Conservation (phyloP, 2,329 filamentous ascomycete species). For the Phyllosticta citrichinensis region DNA sequence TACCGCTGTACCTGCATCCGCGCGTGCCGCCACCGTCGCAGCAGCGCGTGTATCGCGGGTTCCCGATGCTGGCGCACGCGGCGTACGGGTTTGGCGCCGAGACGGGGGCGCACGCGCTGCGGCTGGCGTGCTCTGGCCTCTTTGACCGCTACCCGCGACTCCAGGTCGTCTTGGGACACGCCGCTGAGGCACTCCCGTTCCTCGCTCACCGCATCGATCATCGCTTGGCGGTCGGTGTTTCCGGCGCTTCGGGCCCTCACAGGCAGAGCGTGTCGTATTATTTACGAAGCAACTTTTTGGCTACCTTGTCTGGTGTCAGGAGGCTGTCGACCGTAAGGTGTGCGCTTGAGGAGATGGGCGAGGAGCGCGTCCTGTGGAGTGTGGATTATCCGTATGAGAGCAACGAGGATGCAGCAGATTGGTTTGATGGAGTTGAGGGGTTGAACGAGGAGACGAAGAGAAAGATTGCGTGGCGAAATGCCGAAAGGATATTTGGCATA, state of each 20-base stretch:
- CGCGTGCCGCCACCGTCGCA: slow-evolving; percentile 33
- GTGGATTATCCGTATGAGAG: slow-evolving; percentile 46
- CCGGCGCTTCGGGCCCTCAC: slow-evolving; percentile 21
- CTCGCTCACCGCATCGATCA: slow-evolving; percentile 39
- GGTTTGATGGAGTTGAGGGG: slow-evolving; percentile 29
- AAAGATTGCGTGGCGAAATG: slow-evolving; percentile 1
- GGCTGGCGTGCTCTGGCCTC: slow-evolving; percentile 46
- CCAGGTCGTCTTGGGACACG: slow-evolving; percentile 38
- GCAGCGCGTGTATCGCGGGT: slow-evolving; percentile 25
- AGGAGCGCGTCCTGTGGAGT: slow-evolving; percentile 42
- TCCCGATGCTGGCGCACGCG: slow-evolving; percentile 19
- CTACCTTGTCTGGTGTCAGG: slow-evolving; percentile 49
- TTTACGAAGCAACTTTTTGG: slow-evolving; percentile 46
- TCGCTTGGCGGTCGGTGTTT: slow-evolving; percentile 38
- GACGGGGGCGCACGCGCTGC: slow-evolving; percentile 39
- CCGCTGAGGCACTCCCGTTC: slow-evolving; percentile 41
- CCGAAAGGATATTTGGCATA: not conserved
- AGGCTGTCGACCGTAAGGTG: slow-evolving; percentile 43
- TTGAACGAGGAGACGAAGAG: not conserved
- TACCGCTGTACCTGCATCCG: slow-evolving; percentile 56
- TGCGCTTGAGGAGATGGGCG: slow-evolving; percentile 39
- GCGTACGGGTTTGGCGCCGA: slow-evolving; percentile 2
- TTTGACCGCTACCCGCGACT: slow-evolving; percentile 39
- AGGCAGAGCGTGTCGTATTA: slow-evolving; percentile 43
- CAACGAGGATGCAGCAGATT: slow-evolving; percentile 32